Base-by-base conservation (phyloP, 2,329 filamentous ascomycete genomes). In the Ambrosiella xylebori region DNA sequence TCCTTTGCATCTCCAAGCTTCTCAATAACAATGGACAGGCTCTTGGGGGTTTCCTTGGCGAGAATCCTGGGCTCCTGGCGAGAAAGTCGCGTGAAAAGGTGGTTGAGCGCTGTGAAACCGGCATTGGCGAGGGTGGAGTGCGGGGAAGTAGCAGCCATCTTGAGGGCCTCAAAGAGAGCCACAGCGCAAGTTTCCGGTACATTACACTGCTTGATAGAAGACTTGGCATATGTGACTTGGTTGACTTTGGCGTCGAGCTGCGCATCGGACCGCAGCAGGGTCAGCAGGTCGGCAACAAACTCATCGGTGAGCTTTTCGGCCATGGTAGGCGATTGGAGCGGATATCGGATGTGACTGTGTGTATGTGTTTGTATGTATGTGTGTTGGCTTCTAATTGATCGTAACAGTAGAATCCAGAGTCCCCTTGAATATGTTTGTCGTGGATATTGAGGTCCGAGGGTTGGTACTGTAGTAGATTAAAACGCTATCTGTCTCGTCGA, bases 1-100 rank as follows among this genome's bases (percentile, higher is more conserved):
- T 96, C 90, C 68, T 91, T 91, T 63, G 81, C 80, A 68, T 96
- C 91, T 60, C 88, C 89, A 60, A 97, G 78, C 68, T 88, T 86
- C 59, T 96, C 91, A 59, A 89, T 73, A 57, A 96, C 76, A 51
- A 90, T 69, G 3, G 87, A 81, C 61, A 93, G 77, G 7, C 89
- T 83, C 62, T 81, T 77, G 54, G 79, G 77, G 2, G 83, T 82
- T 68, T 95, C 78, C 63, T 85, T 84, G 61, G 80, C 72, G 60
- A 89, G 74, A 62, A 81, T 76, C 66, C 85, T 85, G 61, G 88
- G 82, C 59, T 94, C 86, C 71, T 96, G 91, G 60, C 91, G 83
- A 61, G 83, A 84, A 61, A 96, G 75, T 59, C 91, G 84, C 67
- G 91, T 94, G 64, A 95, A 75, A 63, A 95, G 79, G 69, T 96